These are phyloP conservation scores for Parafenestella ontariensis DNA, from an alignment of 2,329 filamentous ascomycete species.

Conservation along the genomic window DNA sequence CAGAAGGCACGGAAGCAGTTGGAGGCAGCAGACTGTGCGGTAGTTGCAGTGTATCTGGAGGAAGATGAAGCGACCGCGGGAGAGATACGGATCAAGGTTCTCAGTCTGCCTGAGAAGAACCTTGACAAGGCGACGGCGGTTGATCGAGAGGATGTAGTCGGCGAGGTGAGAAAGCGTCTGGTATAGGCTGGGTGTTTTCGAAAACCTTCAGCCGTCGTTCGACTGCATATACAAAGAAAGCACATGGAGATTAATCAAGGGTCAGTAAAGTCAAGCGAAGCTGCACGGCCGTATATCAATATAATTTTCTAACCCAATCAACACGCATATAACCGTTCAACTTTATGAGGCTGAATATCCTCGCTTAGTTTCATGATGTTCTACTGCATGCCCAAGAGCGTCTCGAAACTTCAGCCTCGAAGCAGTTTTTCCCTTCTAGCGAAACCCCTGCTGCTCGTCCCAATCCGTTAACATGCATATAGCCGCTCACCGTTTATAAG, in stretches of 20 bases:
- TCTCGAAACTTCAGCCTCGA: too few species aligned
- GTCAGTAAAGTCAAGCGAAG: neutral
- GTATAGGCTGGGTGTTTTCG: slow-evolving; percentile 5
- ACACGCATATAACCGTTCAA: neutral
- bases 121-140: slow-evolving; percentile 68
- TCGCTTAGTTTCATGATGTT: neutral
- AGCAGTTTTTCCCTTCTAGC: neutral
- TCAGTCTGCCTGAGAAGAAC: slow-evolving; percentile 81
- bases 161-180: slow-evolving; percentile 60
- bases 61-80: slow-evolving; percentile 81
- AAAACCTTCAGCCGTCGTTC: neutral
- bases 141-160: slow-evolving; percentile 64
- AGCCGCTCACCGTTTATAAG: neutral
- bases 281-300: too few species aligned
- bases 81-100: slow-evolving; percentile 83
- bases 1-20: slow-evolving; percentile 85
- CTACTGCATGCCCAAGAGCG: slow-evolving; percentile 1
- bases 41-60: slow-evolving; percentile 81
- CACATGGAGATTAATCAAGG: neutral
- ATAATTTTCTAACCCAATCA: neutral
- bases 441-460: neutral
- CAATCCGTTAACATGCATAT: neutral
- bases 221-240: neutral
- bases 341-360: slow-evolving; percentile 2
- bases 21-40: slow-evolving; percentile 79